These are phyloP conservation scores for Ustilago trichophora DNA, from an alignment of 1,284 basidiomycete species.

Conservation along the genomic window DNA sequence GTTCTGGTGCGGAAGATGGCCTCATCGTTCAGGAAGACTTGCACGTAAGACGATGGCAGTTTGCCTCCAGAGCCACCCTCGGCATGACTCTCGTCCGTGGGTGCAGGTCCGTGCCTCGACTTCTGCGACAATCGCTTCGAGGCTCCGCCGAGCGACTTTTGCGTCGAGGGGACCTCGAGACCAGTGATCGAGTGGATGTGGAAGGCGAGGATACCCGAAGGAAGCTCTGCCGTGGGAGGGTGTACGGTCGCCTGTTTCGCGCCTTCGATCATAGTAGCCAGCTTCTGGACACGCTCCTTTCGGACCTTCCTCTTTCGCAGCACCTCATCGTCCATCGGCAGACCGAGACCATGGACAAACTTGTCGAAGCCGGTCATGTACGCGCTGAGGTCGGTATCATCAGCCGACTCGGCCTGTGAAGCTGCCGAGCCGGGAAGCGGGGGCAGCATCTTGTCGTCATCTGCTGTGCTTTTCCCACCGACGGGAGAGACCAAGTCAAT, in stretches of 20 bases:
- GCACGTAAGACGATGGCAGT: slow-evolving; percentile 59
- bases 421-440: slow-evolving; percentile 3
- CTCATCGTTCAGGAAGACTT: slow-evolving; percentile 62
- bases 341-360: slow-evolving; percentile 51
- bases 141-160: slow-evolving; percentile 37
- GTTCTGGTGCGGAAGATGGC: slow-evolving; percentile 59
- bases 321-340: slow-evolving; percentile 53
- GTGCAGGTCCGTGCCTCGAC: slow-evolving; percentile 20
- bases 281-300: slow-evolving; percentile 50
- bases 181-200: slow-evolving; percentile 58
- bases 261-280: slow-evolving; percentile 49
- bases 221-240: slow-evolving; percentile 40
- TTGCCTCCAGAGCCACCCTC: slow-evolving; percentile 40
- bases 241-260: slow-evolving; percentile 42
- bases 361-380: slow-evolving; percentile 58
- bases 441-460: slow-evolving; percentile 25
- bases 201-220: slow-evolving; percentile 57
- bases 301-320: slow-evolving; percentile 42
- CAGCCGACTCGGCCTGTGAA: neutral
- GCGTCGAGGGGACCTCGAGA: slow-evolving; percentile 49
- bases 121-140: slow-evolving; percentile 42
- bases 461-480: slow-evolving; percentile 7
- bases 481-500: slow-evolving; percentile 35
- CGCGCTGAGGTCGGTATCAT: slow-evolving; percentile 11
- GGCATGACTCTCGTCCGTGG: slow-evolving; percentile 39